These are phyloP conservation scores for Datura wrightii DNA, from an alignment of 257 asterid species.

Conservation along the genomic window DNA sequence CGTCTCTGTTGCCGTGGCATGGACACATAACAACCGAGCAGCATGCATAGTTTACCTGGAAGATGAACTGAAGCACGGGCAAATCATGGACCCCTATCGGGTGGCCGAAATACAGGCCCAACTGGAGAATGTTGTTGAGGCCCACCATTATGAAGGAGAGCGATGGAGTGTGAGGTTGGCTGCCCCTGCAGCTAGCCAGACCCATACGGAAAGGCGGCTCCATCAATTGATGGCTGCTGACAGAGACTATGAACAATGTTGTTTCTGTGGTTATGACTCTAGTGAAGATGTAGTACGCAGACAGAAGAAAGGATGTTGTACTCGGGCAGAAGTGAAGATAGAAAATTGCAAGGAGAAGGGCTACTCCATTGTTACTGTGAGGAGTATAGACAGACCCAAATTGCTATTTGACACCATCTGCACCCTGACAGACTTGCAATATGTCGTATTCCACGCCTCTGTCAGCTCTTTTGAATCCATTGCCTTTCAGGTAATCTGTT, in stretches of 20 bases:
- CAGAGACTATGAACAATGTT: constrained; percentile 67
- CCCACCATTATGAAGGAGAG: constrained; percentile 70
- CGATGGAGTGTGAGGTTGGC: constrained; percentile 64
- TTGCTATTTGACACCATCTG: constrained; percentile 80
- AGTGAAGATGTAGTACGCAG: constrained; percentile 46
- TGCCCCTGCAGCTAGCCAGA: constrained; percentile 49
- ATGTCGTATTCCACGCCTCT: constrained; percentile 79
- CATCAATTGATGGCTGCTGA: constrained; percentile 91
- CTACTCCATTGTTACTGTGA: constrained; percentile 62
- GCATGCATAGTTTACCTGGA: constrained; percentile 74
- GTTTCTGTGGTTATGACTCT: constrained; percentile 55
- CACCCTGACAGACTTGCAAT: constrained; percentile 71
- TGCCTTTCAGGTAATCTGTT: constrained; percentile 70
- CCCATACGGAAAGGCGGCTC: constrained; percentile 94
- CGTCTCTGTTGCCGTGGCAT: constrained; percentile 71
- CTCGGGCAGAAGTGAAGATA: constrained; percentile 61
- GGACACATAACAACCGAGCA: constrained; percentile 82
- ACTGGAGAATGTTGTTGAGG: constrained; percentile 75
- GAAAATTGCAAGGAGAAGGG: constrained; percentile 61
- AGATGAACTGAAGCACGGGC: constrained; percentile 50
- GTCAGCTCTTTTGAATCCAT: constrained; percentile 66
- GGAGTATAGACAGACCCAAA: constrained; percentile 78
- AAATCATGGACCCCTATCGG: constrained; percentile 51
- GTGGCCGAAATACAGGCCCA: constrained; percentile 75
- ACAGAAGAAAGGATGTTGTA: constrained; percentile 44